Base-by-base conservation (phyloP, 2,329 filamentous ascomycete genomes). In the Aureobasidium subglaciale region DNA sequence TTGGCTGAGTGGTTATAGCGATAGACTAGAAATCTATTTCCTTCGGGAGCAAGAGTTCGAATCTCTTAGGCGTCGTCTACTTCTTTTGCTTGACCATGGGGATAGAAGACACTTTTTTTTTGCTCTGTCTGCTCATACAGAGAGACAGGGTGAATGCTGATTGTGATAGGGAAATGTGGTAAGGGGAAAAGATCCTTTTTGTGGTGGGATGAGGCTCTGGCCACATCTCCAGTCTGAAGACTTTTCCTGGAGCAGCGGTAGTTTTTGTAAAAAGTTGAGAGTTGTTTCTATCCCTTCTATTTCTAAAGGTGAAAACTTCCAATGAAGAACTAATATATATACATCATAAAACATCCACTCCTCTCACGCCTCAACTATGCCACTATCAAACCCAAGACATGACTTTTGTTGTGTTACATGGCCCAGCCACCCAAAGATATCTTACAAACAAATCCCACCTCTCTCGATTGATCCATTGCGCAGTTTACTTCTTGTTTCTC, bases 401-500 rank as follows among this genome's bases (percentile, higher is more conserved):
- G 6, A 46, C 29, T 34, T 46, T 46, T 46, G 15, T 4, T 41
- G 20, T 46, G 22, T 8, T 29, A 16, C 25, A 18, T 43, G 43
- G 43, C 43, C 43, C 43, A 48, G 43, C 43, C 43, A 48, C 15
- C 13, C 29, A 34, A 48, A 20, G 13, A 29, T 49, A 50, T 50
- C 46, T 32, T 50, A 50, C 46, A 50, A 8, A 32, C 16, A 9
- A 2, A 45, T 30, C n/a, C 18, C 18, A 7, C 29, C 32, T 27
- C 15, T 22, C 11, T 16, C 15, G 32, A n/a, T 20, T 22, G 5
- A 20, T 40, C 20, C 9, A 40, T 40, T 40, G 13, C 22, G 34
- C 16, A 18, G 13, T 34, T 30, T 34, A 79, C 73, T 82, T 83
- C 73, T 83, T 82, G 67, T 82, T 78, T 70, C 78, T 81, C 60